Evolutionary conservation across 352 stramenopile species (phyloP).

Genomic region (Pythium brachiatum): DNA sequence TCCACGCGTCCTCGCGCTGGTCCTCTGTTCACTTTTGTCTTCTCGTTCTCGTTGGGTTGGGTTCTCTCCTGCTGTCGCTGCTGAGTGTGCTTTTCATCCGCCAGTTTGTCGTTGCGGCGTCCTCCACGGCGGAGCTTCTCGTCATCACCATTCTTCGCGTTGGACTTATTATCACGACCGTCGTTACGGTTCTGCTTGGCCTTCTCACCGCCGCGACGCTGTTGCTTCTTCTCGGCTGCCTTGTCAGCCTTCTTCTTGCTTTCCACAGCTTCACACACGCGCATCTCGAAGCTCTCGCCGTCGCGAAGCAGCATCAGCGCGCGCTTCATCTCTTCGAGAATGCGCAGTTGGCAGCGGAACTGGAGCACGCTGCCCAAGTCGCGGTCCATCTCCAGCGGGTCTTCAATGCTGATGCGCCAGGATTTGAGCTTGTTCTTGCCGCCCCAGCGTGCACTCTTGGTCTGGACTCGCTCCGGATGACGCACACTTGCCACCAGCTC

Average conservation of each 20-base stretch:
- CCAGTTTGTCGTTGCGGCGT: not conserved
- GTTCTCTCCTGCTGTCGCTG: not conserved
- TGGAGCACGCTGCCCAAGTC: conserved; percentile 82
- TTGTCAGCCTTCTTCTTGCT: conserved; percentile 1
- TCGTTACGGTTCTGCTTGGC: not conserved
- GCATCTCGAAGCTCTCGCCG: conserved; percentile 49
- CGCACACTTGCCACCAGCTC: conserved; percentile 93
- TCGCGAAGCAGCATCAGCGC: conserved; percentile 43
- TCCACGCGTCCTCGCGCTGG: not conserved
- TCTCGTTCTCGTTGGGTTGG: not conserved
- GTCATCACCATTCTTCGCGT: not conserved
- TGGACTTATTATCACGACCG: not conserved
- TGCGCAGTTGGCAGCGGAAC: conserved; percentile 57
- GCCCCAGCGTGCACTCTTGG: conserved; percentile 48
- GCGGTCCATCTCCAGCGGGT: conserved; percentile 73
- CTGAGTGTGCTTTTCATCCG: not conserved
- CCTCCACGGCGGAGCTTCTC: not conserved
- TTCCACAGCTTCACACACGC: conserved; percentile 33
- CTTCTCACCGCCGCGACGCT: not conserved
- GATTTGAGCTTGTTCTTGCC: conserved; percentile 43
- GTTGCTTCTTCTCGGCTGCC: conserved; percentile 2
- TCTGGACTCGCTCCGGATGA: conserved; percentile 34
- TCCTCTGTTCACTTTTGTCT: not conserved
- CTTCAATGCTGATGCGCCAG: conserved; percentile 86
- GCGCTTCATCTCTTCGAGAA: conserved; percentile 62